Evolutionary conservation across 352 stramenopile species (phyloP), one percentile per base, ranked within the genome.

Genomic region (Pythium scleroteichum): DNA sequence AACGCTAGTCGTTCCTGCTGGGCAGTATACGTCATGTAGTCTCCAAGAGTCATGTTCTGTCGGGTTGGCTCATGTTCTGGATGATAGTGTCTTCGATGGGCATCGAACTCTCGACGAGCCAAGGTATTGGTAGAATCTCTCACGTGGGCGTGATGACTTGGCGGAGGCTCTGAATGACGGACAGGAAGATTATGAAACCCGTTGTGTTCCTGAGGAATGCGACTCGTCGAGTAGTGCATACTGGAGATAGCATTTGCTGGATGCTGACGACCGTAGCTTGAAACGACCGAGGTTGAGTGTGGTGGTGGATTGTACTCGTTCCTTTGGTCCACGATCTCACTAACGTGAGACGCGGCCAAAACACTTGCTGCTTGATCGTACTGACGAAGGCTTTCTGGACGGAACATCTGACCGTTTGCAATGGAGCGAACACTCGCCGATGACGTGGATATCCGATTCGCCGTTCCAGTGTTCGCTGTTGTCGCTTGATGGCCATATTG

Each of bases 21-120:
- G 20, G 54, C 54, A 13, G 54, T 48, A 23, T 49, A 40, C 2
- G 45, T 17, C 54, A 62, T 62, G 33, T 55, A 62, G 54, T 62
- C 54, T 22, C 54, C 54, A 33, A 62, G 33, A 16, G 54, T 62
- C 54, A 48, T 48, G 20, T 32, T 54, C 8, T 35, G 32, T 16
- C 29, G 29, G 10, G 29, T 35, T 10, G 29, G 5, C 5, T 35
- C 29, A 10, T 35, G 29, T 35, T 35, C 29, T 10, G 29, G 29
- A 10, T n/a, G n/a, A n/a, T 35, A 35, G 29, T 35, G 29, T 35
- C 29, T 35, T 35, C 29, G 29, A 35, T 35, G 29, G 10, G 10
- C 29, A 35, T 35, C 29, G 29, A 35, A 35, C 5, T 35, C 29
- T 5, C 10, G 29, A 35, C 29, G 29, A 35, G 29, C 29, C 5